phyloP scores from a whole-genome alignment of 345 rosid genomes.

The Eucalyptus grandis region DNA sequence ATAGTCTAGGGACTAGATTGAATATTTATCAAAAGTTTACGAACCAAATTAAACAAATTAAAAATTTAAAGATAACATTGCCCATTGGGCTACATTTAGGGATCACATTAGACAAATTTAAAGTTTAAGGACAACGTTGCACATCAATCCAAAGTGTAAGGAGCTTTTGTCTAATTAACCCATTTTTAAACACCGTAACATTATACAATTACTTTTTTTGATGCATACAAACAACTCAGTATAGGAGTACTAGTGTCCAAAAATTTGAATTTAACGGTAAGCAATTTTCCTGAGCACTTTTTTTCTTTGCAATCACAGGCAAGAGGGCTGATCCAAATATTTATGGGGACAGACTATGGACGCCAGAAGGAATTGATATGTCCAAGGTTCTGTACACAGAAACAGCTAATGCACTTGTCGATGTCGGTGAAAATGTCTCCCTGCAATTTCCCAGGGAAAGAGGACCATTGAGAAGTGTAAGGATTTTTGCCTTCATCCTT shows the following conservation, averaged over 20 bases:
- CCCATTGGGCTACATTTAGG: no score
- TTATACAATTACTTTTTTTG: no score
- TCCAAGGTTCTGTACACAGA: neutral
- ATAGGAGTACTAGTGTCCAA: no score
- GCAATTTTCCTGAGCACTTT: accelerated
- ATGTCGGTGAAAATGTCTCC: accelerated
- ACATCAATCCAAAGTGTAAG: no score
- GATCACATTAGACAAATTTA: accelerated
- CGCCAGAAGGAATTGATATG: neutral
- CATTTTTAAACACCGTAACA: no score
- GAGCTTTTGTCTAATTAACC: no score
- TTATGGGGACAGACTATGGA: neutral
- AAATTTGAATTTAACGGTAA: accelerated
- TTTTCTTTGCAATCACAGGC: no score
- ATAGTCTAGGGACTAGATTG: accelerated
- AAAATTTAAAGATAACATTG: accelerated
- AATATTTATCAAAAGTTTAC: accelerated
- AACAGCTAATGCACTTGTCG: accelerated
- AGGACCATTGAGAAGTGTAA: neutral
- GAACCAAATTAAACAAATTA: accelerated
- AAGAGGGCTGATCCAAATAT: no score
- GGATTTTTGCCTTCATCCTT: neutral
- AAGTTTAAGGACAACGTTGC: accelerated
- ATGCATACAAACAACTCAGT: accelerated
- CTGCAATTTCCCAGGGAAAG: accelerated